phyloP scores from a whole-genome alignment of 352 stramenopile species.

The Pythium phragmiticola region DNA sequence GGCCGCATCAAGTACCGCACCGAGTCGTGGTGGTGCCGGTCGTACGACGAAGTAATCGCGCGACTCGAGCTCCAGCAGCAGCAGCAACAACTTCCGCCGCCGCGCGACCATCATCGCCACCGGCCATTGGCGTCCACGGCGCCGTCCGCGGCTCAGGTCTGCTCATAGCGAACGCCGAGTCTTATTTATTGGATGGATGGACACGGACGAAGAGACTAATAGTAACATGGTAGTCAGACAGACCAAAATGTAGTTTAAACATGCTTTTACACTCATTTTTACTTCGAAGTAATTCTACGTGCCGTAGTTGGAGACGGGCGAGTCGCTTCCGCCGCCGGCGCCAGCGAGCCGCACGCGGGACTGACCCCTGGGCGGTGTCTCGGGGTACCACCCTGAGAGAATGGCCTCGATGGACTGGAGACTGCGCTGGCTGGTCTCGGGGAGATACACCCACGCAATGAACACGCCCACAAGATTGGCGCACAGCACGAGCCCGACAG shows the following conservation, averaged over 20 bases:
- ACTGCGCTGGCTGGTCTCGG: conserved; percentile 72
- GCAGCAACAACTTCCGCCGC: neutral
- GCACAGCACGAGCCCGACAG: conserved; percentile 39
- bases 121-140: neutral
- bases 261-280: neutral
- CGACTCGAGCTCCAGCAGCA: conserved; percentile 26
- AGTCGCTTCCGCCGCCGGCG: conserved; percentile 26
- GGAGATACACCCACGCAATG: conserved; percentile 65
- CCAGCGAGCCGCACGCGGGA: conserved; percentile 44
- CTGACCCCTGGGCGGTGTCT: conserved; percentile 52
- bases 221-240: neutral
- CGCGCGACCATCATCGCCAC: neutral
- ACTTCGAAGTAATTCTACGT: neutral
- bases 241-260: neutral
- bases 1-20: conserved; percentile 80
- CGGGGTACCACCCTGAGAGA: conserved; percentile 66
- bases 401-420: conserved; percentile 83
- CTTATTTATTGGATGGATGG: neutral
- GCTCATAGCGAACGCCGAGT: neutral
- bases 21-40: conserved; percentile 83
- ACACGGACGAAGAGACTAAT: too few species aligned
- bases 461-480: conserved; percentile 48
- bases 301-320: conserved; percentile 10
- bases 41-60: conserved; percentile 63
- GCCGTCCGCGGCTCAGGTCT: neutral